Evolutionary conservation across 371 early-diverging fungal genomes (phyloP), one percentile per base, ranked within the genome.

Genomic region (Capniomyces stellatus): DNA sequence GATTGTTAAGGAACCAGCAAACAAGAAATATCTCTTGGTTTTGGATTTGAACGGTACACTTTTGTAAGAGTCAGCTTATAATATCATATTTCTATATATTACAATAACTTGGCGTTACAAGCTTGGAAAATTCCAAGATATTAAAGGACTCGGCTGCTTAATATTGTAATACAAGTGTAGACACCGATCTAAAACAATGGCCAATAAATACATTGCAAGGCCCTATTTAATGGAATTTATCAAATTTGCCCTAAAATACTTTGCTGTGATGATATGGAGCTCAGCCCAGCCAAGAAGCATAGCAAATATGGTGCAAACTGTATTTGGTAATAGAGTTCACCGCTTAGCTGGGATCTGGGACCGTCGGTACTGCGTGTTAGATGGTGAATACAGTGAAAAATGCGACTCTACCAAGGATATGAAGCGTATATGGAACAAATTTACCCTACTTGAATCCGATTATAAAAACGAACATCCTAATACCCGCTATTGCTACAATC

Each of bases 211-310:
- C n/a, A n/a, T n/a, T n/a, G n/a, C n/a, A 0, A 74, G 85, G 1
- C 85, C 85, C 0, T 60, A 74, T 54, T 58, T 78, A 22, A 40
- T 57, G 2, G 51, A 60, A 1, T 85, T 85, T 44, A 56, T 84
- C 18, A 59, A 73, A 18, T 84, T 76, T 56, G 57, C 79, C 0
- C 73, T 82, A 49, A 48, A 63, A 23, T 58, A 75, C 51, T 85
- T 82, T 62, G 61, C 64, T 2, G 83, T 85, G 29, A 79, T 83
- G 81, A 72, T 85, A 3, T 85, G 86, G 86, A 81, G 81, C 25
- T 81, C 83, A n/a, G 82, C 86, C 0, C 76, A 72, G 50, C 75
- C 78, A 0, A 60, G 62, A 1, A 81, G 70, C 28, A 79, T 85
- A 1, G 29, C 63, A 3, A 68, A 64, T 22, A 81, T 82, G 81